These are phyloP conservation scores for Panicum hallii DNA, from an alignment of 202 grass and related monocot species.

Conservation along the genomic window DNA sequence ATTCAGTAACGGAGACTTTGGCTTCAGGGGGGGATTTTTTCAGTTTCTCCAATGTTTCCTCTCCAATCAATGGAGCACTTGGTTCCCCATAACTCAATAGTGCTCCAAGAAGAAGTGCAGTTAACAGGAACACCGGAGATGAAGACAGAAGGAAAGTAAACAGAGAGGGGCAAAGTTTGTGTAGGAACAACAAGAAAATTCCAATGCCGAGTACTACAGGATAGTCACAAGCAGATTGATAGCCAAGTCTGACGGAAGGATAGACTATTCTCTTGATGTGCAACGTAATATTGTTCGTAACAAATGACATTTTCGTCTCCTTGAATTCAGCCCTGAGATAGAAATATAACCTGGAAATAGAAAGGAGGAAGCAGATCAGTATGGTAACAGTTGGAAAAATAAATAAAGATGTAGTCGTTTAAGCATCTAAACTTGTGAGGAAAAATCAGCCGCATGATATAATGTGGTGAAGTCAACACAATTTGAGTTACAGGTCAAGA, in stretches of 20 bases:
- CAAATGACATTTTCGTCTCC: constrained; percentile 32
- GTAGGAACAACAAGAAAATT: constrained; percentile 51
- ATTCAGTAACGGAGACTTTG: constrained; percentile 19
- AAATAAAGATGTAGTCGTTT: neutral
- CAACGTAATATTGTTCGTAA: constrained; percentile 4
- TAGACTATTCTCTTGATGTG: constrained; percentile 41
- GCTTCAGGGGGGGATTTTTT: neutral
- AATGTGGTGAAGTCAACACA: neutral
- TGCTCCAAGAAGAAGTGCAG: constrained; percentile 70
- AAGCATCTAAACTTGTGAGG: neutral
- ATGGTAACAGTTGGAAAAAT: neutral
- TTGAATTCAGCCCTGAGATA: constrained; percentile 25
- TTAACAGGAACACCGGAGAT: constrained; percentile 56
- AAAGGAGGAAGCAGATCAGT: constrained; percentile 24
- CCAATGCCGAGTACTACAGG: constrained; percentile 40
- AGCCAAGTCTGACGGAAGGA: constrained; percentile 47
- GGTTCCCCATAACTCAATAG: constrained; percentile 32
- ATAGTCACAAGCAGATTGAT: constrained; percentile 51
- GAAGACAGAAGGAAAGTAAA: constrained; percentile 54
- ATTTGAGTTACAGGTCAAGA: constrained; percentile 12
- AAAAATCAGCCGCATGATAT: neutral
- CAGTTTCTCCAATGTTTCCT: neutral
- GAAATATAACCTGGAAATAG: constrained; percentile 8
- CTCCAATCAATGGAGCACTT: neutral
- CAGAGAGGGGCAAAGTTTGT: constrained; percentile 51